phyloP scores from a whole-genome alignment of 306 rosid species.

The Adenanthera pavonina region DNA sequence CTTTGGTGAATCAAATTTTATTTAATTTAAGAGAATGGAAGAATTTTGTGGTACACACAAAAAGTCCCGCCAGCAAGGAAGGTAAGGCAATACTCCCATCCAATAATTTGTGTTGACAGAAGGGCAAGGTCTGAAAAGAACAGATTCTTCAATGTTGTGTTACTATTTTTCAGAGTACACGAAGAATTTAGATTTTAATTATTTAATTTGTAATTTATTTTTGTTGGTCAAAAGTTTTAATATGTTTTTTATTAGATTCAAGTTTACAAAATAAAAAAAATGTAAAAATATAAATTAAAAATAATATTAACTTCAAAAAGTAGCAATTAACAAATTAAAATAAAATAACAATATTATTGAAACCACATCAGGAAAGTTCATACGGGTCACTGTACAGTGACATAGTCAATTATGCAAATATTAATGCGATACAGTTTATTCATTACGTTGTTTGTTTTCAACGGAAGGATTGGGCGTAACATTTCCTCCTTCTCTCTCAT shows the following conservation, averaged over 20 bases:
- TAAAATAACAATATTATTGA: not conserved
- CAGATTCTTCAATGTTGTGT: not conserved
- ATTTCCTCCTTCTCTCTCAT: not conserved
- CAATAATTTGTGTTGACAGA: not conserved
- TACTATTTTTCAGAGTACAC: not conserved
- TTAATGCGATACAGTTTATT: not conserved
- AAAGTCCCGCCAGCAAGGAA: not conserved
- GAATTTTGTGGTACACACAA: not conserved
- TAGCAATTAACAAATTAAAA: too few species aligned
- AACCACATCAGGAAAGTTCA: not conserved
- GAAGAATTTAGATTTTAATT: too few species aligned
- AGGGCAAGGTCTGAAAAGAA: not conserved
- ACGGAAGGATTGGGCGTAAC: not conserved
- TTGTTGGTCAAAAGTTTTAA: too few species aligned
- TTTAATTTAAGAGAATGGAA: not conserved
- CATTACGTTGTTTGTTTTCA: not conserved
- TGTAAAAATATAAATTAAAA: too few species aligned
- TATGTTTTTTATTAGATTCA: too few species aligned
- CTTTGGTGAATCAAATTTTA: not conserved
- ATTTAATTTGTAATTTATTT: too few species aligned
- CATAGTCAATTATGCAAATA: not conserved
- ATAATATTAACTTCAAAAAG: too few species aligned
- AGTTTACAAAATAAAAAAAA: too few species aligned
- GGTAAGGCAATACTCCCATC: not conserved
- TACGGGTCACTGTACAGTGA: not conserved